These are phyloP conservation scores for Glaciozyma martinii DNA, from an alignment of 768 basidiomycete genomes.

Conservation along the genomic window DNA sequence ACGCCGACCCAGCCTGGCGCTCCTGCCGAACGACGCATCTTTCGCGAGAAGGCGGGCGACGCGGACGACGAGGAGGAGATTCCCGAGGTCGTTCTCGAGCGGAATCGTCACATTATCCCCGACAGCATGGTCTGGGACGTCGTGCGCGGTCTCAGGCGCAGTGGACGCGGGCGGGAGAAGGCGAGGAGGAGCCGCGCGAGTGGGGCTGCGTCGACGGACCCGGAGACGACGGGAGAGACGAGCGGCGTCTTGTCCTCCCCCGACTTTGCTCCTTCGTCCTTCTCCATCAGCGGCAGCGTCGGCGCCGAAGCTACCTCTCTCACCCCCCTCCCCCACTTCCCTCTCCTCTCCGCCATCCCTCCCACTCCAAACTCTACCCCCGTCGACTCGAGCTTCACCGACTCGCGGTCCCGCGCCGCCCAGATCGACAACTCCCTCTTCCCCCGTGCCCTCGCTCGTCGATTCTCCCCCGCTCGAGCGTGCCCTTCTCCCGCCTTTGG, in stretches of 20 bases:
- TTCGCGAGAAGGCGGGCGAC: conserved; percentile 35
- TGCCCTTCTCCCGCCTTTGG: conserved; percentile 5
- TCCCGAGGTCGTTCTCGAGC: conserved; percentile 86
- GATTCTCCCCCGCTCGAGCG: conserved; percentile 8
- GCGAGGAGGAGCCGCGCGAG: not conserved
- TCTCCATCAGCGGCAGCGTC: conserved; percentile 18
- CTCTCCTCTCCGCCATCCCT: conserved; percentile 6
- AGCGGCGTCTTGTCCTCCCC: conserved; percentile 20
- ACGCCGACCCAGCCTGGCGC: not conserved
- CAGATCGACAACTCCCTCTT: conserved; percentile 4
- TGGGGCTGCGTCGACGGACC: conserved; percentile 13
- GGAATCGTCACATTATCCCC: conserved; percentile 92
- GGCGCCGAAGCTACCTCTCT: conserved; percentile 12
- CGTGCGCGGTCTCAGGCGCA: conserved; percentile 32
- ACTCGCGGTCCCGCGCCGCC: not conserved
- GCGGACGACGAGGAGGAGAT: conserved; percentile 55
- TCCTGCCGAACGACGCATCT: conserved; percentile 24
- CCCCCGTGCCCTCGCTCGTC: conserved; percentile 8
- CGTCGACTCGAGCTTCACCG: conserved; percentile 1
- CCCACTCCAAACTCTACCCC: conserved; percentile 31
- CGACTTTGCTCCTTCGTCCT: conserved; percentile 24
- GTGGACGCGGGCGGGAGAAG: conserved; percentile 15
- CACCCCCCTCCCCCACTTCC: conserved; percentile 13
- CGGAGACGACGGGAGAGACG: conserved; percentile 12
- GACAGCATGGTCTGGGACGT: conserved; percentile 63